Evolutionary conservation across 805 yeast species (phyloP), one percentile per base, ranked within the genome.

Genomic region (Spencermartinsiella europaea): DNA sequence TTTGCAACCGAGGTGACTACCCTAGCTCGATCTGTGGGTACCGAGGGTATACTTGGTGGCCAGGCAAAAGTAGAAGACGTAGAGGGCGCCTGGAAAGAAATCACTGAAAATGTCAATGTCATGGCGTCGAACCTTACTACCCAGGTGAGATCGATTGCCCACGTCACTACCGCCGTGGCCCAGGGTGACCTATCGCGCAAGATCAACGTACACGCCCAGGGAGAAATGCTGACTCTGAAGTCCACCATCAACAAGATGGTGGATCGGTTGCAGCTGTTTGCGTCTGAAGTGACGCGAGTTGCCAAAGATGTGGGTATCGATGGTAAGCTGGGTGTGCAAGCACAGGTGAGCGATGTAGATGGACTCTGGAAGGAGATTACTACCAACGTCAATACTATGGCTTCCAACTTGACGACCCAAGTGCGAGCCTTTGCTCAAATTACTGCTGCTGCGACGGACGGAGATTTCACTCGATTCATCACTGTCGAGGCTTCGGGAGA

Each of bases 291-390:
- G 46, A 81, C 95, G 1, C 76, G 89, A 59, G 95, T 87, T 37
- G 96, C 96, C 7, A 80, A 86, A 54, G 95, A 87, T 71, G 95
- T 87, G 55, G 96, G 96, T 71, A 85, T 86, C 42, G 91, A 87
- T 60, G 96, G 96, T 70, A 87, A 86, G 64, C 75, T 87, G 45
- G 96, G 96, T 57, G 93, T 86, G 40, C 95, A 86, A 62, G 95
- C 95, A 5, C 93, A 87, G 62, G 95, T 87, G 21, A 77, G 81
- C 44, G 95, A 87, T 69, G 95, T 87, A 19, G 95, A 86, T 65
- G 96, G 96, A 2, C 68, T 86, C 50, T 87, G 96, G 96, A 86
- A 84, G 60, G 95, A 85, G 58, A 87, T 87, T 59, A 87, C 95
- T 21, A 85, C 93, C 16, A 87, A 87, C 66, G 96, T 87, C 54